Conservation (phyloP, 805 yeast genomes). For the Cyberlindnera mycetangii region DNA sequence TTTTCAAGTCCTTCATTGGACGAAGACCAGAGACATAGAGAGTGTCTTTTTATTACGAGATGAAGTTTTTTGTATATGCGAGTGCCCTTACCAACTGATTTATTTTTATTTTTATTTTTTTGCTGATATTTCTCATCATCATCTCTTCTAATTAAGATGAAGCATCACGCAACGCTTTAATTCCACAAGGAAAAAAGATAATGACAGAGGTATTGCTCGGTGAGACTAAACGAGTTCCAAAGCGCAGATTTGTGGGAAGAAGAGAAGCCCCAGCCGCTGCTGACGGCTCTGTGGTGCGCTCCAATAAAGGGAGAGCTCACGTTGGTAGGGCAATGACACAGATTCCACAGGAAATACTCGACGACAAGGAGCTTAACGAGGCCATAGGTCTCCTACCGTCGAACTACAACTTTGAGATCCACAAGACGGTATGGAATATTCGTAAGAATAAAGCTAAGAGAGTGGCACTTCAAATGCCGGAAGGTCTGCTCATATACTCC, state of each 20-base stretch:
- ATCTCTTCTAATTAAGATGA: background rate
- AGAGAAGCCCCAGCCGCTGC: conserved; percentile 22
- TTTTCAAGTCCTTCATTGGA: background rate
- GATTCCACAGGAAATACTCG: conserved; percentile 80
- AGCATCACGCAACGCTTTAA: no score
- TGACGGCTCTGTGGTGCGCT: conserved; percentile 22
- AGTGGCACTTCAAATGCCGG: conserved; percentile 97
- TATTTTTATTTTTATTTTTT: background rate
- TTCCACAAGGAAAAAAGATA: no score
- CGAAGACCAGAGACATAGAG: background rate
- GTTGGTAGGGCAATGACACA: conserved; percentile 72
- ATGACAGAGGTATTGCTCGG: conserved; percentile 1
- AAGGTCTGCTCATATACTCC: conserved; percentile 86
- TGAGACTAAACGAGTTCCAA: conserved; percentile 33
- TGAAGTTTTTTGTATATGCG: background rate
- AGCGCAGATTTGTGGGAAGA: conserved; percentile 63
- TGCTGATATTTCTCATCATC: background rate
- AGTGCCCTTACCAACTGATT: conserved; percentile 2
- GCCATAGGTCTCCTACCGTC: conserved; percentile 82
- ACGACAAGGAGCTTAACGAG: conserved; percentile 77
- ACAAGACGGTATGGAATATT: conserved; percentile 93
- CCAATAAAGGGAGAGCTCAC: conserved; percentile 30
- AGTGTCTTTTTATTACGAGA: background rate
- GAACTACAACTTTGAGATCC: conserved; percentile 93
- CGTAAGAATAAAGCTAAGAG: conserved; percentile 68